Evolutionary conservation across 1,284 basidiomycete species (phyloP).

Genomic region (Chondrostereum purpureum): DNA sequence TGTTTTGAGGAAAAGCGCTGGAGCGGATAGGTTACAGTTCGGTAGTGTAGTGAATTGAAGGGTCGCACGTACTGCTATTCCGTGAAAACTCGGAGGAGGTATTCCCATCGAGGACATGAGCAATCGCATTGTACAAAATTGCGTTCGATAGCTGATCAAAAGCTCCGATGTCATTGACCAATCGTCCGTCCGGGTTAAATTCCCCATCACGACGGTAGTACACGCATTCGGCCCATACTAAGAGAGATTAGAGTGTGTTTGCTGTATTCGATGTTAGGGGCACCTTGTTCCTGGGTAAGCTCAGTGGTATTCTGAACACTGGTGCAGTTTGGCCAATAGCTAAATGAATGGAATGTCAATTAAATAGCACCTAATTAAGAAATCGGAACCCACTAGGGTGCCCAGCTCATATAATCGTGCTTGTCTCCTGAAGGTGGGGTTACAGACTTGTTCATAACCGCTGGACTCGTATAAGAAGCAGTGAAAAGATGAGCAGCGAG

Average conservation of each 20-base stretch:
- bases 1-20: constrained; percentile 41
- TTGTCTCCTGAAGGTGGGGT: constrained; percentile 36
- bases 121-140: constrained; percentile 55
- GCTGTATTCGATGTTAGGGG: constrained; percentile 7
- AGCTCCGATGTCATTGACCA: constrained; percentile 46
- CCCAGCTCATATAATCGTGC: constrained; percentile 52
- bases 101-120: constrained; percentile 37
- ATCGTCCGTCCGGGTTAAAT: constrained; percentile 60
- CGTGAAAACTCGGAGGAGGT: constrained; percentile 22
- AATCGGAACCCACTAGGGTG: constrained; percentile 37
- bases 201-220: constrained; percentile 52
- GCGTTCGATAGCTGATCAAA: constrained; percentile 53
- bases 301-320: constrained; percentile 6
- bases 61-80: constrained; percentile 25
- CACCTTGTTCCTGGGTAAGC: constrained; percentile 38
- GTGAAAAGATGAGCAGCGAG: background rate
- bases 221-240: constrained; percentile 56
- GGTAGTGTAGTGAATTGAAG: constrained; percentile 5
- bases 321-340: constrained; percentile 10
- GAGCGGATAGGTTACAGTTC: constrained; percentile 1
- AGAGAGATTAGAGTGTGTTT: constrained; percentile 3
- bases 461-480: constrained; percentile 18
- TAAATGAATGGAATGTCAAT: background rate
- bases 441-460: constrained; percentile 32
- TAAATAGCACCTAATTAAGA: background rate